Percentiles rank a stretch among this genome's conserved stretches.
phyloP scores from a whole-genome alignment of 257 asterid genomes.

The Penstemon barbatus region DNA sequence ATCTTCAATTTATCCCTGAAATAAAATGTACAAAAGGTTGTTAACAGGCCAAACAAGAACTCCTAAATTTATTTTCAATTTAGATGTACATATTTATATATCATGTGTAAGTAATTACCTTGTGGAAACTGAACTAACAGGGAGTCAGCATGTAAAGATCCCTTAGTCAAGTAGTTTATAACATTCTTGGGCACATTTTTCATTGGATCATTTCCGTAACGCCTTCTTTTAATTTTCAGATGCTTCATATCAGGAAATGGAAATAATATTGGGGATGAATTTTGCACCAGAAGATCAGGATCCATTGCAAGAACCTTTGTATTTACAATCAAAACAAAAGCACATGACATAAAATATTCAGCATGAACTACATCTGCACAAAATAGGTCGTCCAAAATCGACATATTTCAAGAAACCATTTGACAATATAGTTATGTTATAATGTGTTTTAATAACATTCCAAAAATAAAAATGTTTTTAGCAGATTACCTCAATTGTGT shows the following conservation, averaged over 20 bases:
- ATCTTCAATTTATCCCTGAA: background rate
- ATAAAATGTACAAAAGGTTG: background rate
- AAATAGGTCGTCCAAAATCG: too few relatives aligned
- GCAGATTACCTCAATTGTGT: conserved; percentile 28
- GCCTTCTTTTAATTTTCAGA: conserved; percentile 14
- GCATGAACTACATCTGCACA: too few relatives aligned
- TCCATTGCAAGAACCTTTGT: conserved; percentile 34
- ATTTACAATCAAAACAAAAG: too few relatives aligned
- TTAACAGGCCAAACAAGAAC: background rate
- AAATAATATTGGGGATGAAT: conserved; percentile 5
- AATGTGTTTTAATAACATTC: too few relatives aligned
- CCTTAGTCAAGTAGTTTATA: conserved; percentile 26
- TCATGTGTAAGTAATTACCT: background rate
- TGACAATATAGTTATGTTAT: too few relatives aligned
- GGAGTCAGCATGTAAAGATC: conserved; percentile 5
- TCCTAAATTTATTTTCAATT: too few relatives aligned
- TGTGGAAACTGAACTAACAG: conserved; percentile 16
- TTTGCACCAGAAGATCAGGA: conserved; percentile 24
- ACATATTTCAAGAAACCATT: too few relatives aligned
- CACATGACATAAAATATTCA: too few relatives aligned
- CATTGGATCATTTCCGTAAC: background rate
- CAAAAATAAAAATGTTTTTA: background rate
- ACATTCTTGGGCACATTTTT: background rate
- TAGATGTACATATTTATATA: background rate
- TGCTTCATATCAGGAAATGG: conserved; percentile 17